Conservation (phyloP, 768 basidiomycete genomes). For the Amanita polypyramis region DNA sequence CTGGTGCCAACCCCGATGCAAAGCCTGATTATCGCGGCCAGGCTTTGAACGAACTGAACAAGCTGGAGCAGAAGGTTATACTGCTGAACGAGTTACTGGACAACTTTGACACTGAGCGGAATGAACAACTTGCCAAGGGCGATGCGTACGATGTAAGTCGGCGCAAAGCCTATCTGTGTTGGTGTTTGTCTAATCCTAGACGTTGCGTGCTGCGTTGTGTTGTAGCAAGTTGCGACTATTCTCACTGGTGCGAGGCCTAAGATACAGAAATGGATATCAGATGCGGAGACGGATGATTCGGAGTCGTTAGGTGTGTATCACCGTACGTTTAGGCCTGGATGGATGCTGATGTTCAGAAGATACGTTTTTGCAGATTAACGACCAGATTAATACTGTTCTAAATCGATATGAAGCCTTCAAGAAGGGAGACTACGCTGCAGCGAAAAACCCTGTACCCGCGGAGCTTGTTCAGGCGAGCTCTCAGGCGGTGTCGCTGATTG, state of each 20-base stretch:
- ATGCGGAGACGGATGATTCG: conserved; percentile 81
- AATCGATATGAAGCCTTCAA: conserved; percentile 90
- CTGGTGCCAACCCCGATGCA: conserved; percentile 91
- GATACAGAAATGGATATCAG: conserved; percentile 96
- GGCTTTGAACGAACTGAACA: conserved; percentile 82
- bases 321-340: conserved; percentile 1
- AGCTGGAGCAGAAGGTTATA: conserved; percentile 90
- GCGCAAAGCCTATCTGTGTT: background rate
- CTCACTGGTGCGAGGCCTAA: conserved; percentile 79
- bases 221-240: conserved; percentile 82
- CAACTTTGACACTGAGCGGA: conserved; percentile 62
- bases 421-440: conserved; percentile 72
- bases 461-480: conserved; percentile 34
- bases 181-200: too few species aligned
- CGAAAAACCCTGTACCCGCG: conserved; percentile 57
- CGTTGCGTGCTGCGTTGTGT: too few species aligned
- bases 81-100: conserved; percentile 97
- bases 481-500: conserved; percentile 52
- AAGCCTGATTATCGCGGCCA: conserved; percentile 92
- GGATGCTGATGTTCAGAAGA: conserved; percentile 34
- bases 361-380: conserved; percentile 91
- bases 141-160: conserved; percentile 83
- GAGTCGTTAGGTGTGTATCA: conserved; percentile 68
- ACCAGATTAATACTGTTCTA: conserved; percentile 91
- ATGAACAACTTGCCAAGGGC: conserved; percentile 76